Percentiles rank a stretch among this genome's conserved stretches.
Conservation (phyloP, 2,329 filamentous ascomycete genomes). For the Leptographium procerum region DNA sequence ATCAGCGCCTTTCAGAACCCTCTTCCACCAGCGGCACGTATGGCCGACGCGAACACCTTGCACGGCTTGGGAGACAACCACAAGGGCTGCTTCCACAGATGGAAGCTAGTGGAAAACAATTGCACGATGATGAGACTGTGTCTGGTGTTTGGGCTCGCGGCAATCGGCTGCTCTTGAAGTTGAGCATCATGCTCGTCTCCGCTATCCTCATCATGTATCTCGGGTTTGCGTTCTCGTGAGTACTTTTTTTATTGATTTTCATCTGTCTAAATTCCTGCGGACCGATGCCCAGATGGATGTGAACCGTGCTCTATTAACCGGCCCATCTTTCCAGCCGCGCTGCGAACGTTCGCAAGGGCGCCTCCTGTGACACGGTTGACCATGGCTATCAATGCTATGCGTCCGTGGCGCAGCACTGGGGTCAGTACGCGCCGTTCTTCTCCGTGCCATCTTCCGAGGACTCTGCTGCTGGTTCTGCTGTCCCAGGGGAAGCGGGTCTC, state of each 20-base stretch:
- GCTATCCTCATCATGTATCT: constrained; percentile 14
- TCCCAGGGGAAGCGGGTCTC: neutral
- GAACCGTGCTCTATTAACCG: neutral
- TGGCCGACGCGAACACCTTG: neutral
- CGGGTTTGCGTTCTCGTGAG: constrained; percentile 16
- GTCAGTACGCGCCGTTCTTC: constrained; percentile 81
- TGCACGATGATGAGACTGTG: neutral
- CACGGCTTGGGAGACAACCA: neutral
- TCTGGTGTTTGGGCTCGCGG: neutral
- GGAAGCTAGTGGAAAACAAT: neutral
- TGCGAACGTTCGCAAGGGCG: neutral
- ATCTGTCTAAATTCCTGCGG: neutral
- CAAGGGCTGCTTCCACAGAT: neutral
- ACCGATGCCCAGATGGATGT: neutral
- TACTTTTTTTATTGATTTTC: constrained; percentile 1
- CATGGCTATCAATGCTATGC: constrained; percentile 52
- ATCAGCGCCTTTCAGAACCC: neutral
- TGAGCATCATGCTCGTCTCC: constrained; percentile 13
- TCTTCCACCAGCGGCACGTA: neutral
- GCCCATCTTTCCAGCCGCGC: neutral
- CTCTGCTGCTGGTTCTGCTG: neutral
- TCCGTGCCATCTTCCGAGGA: constrained; percentile 57
- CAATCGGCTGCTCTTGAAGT: constrained; percentile 11
- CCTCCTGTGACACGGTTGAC: constrained; percentile 38
- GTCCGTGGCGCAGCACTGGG: constrained; percentile 59